Conservation (phyloP, 192 early-diverging fungal species). For the Dissophora ornata region DNA sequence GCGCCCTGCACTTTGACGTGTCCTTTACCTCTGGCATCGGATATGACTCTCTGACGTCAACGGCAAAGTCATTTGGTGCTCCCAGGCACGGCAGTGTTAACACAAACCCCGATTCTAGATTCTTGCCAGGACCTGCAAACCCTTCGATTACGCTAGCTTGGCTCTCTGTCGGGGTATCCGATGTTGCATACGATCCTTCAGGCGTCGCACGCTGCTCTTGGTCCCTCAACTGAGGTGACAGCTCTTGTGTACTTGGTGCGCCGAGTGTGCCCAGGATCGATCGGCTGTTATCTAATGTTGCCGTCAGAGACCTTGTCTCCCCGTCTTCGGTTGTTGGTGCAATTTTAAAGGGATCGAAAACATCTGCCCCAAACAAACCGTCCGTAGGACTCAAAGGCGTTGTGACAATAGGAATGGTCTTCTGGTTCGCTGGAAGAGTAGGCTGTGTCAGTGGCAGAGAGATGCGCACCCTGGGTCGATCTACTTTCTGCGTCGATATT, state of each 20-base stretch:
- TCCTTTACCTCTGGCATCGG: too few relatives aligned
- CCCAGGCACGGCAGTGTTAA: too few relatives aligned
- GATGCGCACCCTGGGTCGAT: conserved; percentile 11
- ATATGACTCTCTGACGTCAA: too few relatives aligned
- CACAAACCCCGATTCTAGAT: too few relatives aligned
- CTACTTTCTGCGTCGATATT: too few relatives aligned
- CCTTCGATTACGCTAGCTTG: too few relatives aligned
- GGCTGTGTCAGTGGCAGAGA: conserved; percentile 17
- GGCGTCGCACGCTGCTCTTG: too few relatives aligned
- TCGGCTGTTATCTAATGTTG: neutral
- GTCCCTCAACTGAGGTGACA: neutral
- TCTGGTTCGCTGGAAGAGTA: conserved; percentile 13
- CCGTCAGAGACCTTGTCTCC: neutral
- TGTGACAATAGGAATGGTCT: conserved; percentile 10
- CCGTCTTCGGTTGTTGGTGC: neutral
- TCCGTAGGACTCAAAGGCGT: conserved; percentile 31
- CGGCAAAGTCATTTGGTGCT: too few relatives aligned
- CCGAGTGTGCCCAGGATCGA: neutral
- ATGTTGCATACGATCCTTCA: too few relatives aligned
- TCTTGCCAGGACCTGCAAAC: too few relatives aligned
- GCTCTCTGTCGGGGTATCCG: too few relatives aligned
- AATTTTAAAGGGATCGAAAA: conserved; percentile 28
- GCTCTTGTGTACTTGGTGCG: neutral
- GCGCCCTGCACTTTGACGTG: neutral
- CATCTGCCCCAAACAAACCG: conserved; percentile 21